phyloP scores from a whole-genome alignment of 192 early-diverging fungal genomes.

The Coemansia sp. region DNA sequence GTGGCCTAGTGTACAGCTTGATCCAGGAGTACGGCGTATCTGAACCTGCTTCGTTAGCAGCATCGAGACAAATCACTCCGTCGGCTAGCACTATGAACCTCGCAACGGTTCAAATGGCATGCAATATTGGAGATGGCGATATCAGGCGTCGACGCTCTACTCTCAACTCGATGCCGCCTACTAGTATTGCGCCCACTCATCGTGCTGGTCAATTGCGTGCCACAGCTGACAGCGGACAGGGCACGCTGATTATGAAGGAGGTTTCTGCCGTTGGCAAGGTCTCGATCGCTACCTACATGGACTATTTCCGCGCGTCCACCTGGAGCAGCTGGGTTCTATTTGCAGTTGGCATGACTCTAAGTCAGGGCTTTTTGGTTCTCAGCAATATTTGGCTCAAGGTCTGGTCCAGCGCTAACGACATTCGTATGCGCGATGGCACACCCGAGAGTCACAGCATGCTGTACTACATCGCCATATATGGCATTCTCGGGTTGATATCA shows the following conservation, averaged over 20 bases:
- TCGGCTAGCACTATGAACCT: neutral
- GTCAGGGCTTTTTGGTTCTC: conserved; percentile 56
- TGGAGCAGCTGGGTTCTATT: conserved; percentile 57
- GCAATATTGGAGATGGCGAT: neutral
- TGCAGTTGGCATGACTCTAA: conserved; percentile 57
- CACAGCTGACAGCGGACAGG: conserved; percentile 2
- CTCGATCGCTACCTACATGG: conserved; percentile 65
- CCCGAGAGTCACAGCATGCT: conserved; percentile 31
- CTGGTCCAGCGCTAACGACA: conserved; percentile 64
- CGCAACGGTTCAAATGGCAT: neutral
- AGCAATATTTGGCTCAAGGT: conserved; percentile 69
- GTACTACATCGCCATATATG: conserved; percentile 78
- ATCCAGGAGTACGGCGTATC: conserved; percentile 70
- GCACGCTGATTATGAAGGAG: conserved; percentile 69
- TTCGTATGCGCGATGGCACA: conserved; percentile 20
- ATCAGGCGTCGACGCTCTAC: conserved; percentile 32
- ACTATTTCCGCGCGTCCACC: conserved; percentile 79
- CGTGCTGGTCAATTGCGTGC: conserved; percentile 13
- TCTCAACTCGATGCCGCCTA: conserved; percentile 53
- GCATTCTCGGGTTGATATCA: conserved; percentile 66
- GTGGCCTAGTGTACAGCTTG: conserved; percentile 64
- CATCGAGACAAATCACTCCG: conserved; percentile 5
- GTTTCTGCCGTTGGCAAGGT: conserved; percentile 79
- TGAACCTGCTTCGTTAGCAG: conserved; percentile 5
- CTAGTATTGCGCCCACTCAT: conserved; percentile 52